These are phyloP conservation scores for Saksenaea oblongispora DNA, from an alignment of 371 early-diverging fungal species.

Conservation along the genomic window DNA sequence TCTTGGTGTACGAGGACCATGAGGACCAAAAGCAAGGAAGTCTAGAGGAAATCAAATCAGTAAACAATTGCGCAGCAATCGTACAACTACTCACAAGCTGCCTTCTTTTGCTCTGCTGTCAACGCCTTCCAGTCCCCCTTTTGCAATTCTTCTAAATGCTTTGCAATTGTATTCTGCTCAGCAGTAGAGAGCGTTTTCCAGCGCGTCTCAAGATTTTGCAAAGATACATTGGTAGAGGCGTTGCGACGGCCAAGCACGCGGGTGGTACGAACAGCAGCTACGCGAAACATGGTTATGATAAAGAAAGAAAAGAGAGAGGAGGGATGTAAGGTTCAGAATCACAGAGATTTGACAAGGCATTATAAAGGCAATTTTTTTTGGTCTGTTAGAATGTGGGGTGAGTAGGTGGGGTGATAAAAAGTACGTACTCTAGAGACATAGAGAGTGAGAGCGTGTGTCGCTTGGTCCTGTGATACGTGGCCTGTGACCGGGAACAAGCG, in stretches of 20 bases:
- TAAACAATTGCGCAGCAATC: background rate
- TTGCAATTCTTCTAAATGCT: conserved; percentile 79
- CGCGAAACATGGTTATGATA: conserved; percentile 8
- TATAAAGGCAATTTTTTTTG: background rate
- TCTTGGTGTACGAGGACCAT: conserved; percentile 86
- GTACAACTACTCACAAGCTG: conserved; percentile 69
- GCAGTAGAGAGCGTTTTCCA: conserved; percentile 85
- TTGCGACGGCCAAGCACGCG: conserved; percentile 9
- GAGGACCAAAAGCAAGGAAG: conserved; percentile 93
- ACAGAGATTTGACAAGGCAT: background rate
- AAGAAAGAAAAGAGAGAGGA: background rate
- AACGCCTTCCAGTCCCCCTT: conserved; percentile 94
- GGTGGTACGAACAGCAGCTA: conserved; percentile 9
- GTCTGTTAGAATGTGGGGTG: background rate
- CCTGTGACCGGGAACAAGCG: background rate
- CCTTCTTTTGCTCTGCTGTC: conserved; percentile 91
- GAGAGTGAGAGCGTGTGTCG: background rate
- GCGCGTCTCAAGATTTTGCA: conserved; percentile 74
- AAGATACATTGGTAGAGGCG: conserved; percentile 22
- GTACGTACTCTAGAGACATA: background rate
- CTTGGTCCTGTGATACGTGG: background rate
- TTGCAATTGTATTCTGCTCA: conserved; percentile 83
- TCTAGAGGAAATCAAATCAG: conserved; percentile 29
- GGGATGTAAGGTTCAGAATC: background rate
- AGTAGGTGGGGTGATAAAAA: conserved; percentile 4